Evolutionary conservation across 805 yeast genomes (phyloP).

Genomic region (Jamesozyma piceae): DNA sequence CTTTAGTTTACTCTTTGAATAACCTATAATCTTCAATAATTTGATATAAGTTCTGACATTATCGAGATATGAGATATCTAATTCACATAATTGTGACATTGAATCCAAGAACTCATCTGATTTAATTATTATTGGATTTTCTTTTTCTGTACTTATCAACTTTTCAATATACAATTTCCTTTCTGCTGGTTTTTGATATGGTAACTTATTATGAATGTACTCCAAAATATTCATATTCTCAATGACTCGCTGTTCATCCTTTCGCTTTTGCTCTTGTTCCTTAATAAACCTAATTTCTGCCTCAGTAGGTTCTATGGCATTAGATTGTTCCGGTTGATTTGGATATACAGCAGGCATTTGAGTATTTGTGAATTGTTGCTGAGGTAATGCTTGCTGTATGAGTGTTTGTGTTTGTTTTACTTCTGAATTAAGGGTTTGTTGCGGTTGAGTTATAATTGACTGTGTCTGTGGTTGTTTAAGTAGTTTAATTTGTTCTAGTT

Average conservation of each 20-base stretch:
- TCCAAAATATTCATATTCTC: constrained; percentile 9
- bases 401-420: background rate
- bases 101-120: constrained; percentile 10
- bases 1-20: constrained; percentile 6
- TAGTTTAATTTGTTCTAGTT: constrained; percentile 15
- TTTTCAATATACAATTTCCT: constrained; percentile 22
- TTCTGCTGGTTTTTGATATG: constrained; percentile 18
- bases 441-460: too few species aligned
- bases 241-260: background rate
- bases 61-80: constrained; percentile 19
- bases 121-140: background rate
- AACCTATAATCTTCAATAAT: constrained; percentile 18
- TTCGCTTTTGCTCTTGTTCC: background rate
- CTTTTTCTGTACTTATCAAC: constrained; percentile 7
- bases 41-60: constrained; percentile 20
- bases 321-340: background rate
- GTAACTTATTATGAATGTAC: constrained; percentile 18
- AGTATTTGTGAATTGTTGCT: too few species aligned
- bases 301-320: background rate
- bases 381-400: background rate
- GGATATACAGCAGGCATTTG: too few species aligned
- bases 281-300: background rate
- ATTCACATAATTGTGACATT: constrained; percentile 16
- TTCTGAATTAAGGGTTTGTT: background rate
- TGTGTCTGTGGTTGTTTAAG: constrained; percentile 1